These are phyloP conservation scores for Metschnikowia koreensis DNA, from an alignment of 805 yeast genomes.

Conservation along the genomic window DNA sequence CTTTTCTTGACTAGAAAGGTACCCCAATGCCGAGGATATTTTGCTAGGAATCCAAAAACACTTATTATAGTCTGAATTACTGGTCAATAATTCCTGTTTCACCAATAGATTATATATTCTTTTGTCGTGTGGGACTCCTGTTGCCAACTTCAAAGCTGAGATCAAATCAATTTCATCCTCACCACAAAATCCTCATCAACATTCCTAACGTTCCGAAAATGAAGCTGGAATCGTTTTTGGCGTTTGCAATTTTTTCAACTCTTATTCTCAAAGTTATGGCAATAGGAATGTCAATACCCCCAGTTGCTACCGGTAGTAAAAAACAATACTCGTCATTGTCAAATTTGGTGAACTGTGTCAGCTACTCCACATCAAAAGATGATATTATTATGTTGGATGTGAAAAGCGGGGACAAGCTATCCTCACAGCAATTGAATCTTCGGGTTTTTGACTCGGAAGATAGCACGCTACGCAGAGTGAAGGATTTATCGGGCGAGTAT, in stretches of 20 bases:
- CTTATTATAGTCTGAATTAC: not conserved
- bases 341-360: conserved; percentile 35
- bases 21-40: conserved; percentile 2
- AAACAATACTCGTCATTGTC: conserved; percentile 27
- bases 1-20: not conserved
- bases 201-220: not conserved
- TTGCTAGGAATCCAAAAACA: not conserved
- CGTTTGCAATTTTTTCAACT: not conserved
- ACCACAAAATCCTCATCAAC: not conserved
- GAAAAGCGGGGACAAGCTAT: conserved; percentile 28
- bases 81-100: not conserved
- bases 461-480: conserved; percentile 33
- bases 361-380: conserved; percentile 35
- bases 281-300: conserved; percentile 37
- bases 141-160: not conserved
- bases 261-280: conserved; percentile 13
- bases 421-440: conserved; percentile 36
- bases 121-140: not conserved
- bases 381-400: conserved; percentile 37
- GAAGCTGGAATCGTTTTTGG: not conserved
- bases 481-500: conserved; percentile 30
- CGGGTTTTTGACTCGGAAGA: conserved; percentile 37
- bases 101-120: too few relatives aligned
- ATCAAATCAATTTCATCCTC: not conserved
- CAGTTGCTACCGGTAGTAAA: conserved; percentile 32